These are phyloP conservation scores for Calamus simplicifolius DNA, from an alignment of 176 grass and related monocot species.

Conservation along the genomic window DNA sequence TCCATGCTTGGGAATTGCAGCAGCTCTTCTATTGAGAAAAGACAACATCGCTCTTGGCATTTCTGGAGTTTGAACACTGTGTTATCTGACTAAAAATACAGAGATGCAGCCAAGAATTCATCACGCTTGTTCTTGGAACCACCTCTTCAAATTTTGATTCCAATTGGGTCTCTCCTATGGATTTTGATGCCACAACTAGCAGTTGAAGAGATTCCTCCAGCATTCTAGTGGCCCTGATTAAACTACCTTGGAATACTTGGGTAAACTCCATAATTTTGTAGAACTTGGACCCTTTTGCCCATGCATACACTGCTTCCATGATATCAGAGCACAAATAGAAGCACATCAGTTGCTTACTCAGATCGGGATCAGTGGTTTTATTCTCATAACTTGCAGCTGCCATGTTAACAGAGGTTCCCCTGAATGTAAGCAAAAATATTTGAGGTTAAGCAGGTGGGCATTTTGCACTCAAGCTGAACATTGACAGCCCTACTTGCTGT, in stretches of 20 bases:
- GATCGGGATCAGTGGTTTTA: no score
- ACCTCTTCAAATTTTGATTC: constrained; percentile 70
- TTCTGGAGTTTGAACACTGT: no score
- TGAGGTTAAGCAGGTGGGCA: neutral
- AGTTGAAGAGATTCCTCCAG: constrained; percentile 90
- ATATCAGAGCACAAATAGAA: constrained; percentile 31
- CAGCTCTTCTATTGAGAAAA: no score
- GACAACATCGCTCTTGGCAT: no score
- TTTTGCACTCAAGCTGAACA: constrained; percentile 79
- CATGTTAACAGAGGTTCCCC: neutral
- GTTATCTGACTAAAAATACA: neutral
- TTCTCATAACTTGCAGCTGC: no score
- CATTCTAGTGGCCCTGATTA: constrained; percentile 86
- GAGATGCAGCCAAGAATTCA: neutral
- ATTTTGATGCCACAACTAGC: constrained; percentile 71
- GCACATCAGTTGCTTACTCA: no score
- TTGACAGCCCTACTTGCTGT: constrained; percentile 34
- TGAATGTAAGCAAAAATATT: no score
- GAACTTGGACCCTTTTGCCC: constrained; percentile 31
- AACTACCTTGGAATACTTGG: constrained; percentile 64
- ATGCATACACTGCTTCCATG: constrained; percentile 86
- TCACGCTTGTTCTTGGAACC: constrained; percentile 6
- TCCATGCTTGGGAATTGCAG: neutral
- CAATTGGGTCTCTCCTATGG: constrained; percentile 61
- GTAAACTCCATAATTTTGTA: constrained; percentile 1